Conservation (phyloP, 768 basidiomycete species). For the Lentinus brumalis region DNA sequence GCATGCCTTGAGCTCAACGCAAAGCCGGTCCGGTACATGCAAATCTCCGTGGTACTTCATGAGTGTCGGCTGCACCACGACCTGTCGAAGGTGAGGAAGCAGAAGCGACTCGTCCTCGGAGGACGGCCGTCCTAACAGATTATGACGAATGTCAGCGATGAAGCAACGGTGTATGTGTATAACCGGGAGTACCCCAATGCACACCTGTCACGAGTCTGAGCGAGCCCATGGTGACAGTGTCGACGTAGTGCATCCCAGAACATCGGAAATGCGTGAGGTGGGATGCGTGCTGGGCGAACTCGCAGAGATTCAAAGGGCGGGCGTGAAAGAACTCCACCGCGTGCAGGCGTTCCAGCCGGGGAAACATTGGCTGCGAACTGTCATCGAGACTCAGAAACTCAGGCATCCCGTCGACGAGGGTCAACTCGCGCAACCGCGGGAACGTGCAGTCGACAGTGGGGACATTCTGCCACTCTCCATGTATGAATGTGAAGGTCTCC, state of each 20-base stretch:
- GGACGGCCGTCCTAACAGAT: background rate
- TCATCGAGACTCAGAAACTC: background rate
- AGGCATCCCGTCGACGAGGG: background rate
- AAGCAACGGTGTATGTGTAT: no score
- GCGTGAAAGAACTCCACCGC: background rate
- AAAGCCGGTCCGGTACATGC: no score
- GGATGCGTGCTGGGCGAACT: background rate
- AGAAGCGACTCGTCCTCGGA: background rate
- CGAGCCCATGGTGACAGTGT: background rate
- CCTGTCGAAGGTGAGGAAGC: background rate
- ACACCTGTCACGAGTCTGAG: background rate
- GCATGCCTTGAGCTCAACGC: no score
- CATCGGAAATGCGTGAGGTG: background rate
- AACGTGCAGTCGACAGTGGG: background rate
- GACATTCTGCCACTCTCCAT: background rate
- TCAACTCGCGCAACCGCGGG: slow-evolving; percentile 2
- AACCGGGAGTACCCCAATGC: no score
- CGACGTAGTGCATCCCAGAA: background rate
- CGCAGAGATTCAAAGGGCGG: background rate
- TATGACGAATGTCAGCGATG: no score
- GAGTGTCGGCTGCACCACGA: background rate
- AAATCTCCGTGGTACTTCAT: background rate
- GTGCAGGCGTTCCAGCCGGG: background rate
- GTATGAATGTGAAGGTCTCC: background rate
- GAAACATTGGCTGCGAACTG: background rate